Conservation (phyloP, 2,329 filamentous ascomycete genomes). For the Xylariaceae sp. region DNA sequence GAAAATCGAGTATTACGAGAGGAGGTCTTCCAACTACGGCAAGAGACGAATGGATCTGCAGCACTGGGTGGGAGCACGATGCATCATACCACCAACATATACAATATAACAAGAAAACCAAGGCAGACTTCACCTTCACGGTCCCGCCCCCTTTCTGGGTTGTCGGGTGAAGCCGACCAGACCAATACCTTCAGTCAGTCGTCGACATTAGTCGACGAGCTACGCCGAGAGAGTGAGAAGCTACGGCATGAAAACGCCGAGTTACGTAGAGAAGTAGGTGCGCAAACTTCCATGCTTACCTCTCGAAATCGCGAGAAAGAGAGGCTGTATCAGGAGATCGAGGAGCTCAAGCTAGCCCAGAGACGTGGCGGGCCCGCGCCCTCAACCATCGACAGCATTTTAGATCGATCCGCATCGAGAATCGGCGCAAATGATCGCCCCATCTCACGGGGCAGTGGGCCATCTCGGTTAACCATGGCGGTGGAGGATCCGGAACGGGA, state of each 20-base stretch:
- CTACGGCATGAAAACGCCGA: slow-evolving; percentile 90
- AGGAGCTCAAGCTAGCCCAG: slow-evolving; percentile 87
- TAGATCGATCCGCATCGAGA: slow-evolving; percentile 90
- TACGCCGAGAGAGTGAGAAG: slow-evolving; percentile 65
- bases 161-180: slow-evolving; percentile 49
- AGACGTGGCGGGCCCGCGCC: slow-evolving; percentile 62
- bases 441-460: slow-evolving; percentile 68
- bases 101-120: slow-evolving; percentile 58
- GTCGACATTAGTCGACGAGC: slow-evolving; percentile 71
- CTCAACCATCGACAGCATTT: slow-evolving; percentile 78
- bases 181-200: slow-evolving; percentile 53
- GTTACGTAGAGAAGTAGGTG: slow-evolving; percentile 83
- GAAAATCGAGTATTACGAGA: slow-evolving; percentile 81
- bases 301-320: slow-evolving; percentile 95
- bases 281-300: slow-evolving; percentile 95
- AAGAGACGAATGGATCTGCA: slow-evolving; percentile 44
- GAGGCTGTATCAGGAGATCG: slow-evolving; percentile 91
- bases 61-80: slow-evolving; percentile 29
- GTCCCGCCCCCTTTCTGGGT: slow-evolving; percentile 47
- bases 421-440: slow-evolving; percentile 66
- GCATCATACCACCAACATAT: slow-evolving; percentile 62
- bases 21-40: slow-evolving; percentile 71
- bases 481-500: slow-evolving; percentile 76
- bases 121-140: slow-evolving; percentile 43
- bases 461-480: slow-evolving; percentile 57